phyloP scores from a whole-genome alignment of 768 basidiomycete genomes.

The Hirschioporus abietinus region DNA sequence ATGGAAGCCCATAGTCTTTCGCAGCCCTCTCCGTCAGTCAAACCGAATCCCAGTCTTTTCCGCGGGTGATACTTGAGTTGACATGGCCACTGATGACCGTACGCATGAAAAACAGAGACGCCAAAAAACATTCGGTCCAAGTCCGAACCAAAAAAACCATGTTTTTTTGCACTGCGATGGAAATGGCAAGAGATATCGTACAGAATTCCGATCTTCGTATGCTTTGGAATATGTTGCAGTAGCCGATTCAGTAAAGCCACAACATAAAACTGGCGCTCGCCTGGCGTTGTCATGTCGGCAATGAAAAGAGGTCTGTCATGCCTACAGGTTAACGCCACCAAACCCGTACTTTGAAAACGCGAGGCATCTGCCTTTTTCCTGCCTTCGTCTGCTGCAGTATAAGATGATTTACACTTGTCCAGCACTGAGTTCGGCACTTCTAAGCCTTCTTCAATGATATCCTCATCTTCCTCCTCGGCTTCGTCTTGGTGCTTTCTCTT shows the following conservation, averaged over 20 bases:
- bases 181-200: slow-evolving; percentile 14
- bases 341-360: slow-evolving; percentile 17
- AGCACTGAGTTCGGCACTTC: not conserved
- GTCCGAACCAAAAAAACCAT: slow-evolving; percentile 2
- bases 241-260: slow-evolving; percentile 9
- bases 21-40: slow-evolving; percentile 31
- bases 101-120: slow-evolving; percentile 31
- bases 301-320: slow-evolving; percentile 18
- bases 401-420: not conserved
- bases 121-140: slow-evolving; percentile 17
- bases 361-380: not conserved
- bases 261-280: slow-evolving; percentile 18
- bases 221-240: not conserved
- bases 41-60: slow-evolving; percentile 23
- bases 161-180: slow-evolving; percentile 5
- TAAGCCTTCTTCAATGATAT: not conserved
- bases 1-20: slow-evolving; percentile 30
- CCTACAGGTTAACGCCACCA: slow-evolving; percentile 15
- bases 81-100: slow-evolving; percentile 30
- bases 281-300: slow-evolving; percentile 16
- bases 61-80: slow-evolving; percentile 31
- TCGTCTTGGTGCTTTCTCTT: no score
- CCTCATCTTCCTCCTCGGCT: not conserved
- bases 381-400: slow-evolving; percentile 16
- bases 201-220: slow-evolving; percentile 9